Conservation (phyloP, 169 alveolate species). For the Cryptosporidium sp. region DNA sequence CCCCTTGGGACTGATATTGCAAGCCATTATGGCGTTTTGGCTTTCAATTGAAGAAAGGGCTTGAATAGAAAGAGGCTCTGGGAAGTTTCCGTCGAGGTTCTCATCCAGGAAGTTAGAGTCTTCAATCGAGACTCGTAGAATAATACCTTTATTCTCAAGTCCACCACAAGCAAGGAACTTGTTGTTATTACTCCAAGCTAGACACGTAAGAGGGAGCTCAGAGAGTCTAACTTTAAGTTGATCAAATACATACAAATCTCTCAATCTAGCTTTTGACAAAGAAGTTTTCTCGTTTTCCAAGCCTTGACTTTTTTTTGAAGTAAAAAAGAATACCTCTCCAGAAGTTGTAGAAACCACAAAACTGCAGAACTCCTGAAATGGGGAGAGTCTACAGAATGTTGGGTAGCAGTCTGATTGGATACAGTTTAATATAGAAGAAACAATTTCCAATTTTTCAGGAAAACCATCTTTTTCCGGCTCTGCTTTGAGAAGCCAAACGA, state of each 20-base stretch:
- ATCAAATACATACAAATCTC: slow-evolving; percentile 8
- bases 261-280: neutral
- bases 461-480: neutral
- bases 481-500: slow-evolving; percentile 45
- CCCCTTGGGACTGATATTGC: slow-evolving; percentile 44
- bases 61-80: slow-evolving; percentile 1
- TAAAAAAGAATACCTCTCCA: slow-evolving; percentile 49
- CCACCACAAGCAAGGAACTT: slow-evolving; percentile 38
- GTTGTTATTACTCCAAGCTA: slow-evolving; percentile 24
- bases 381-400: slow-evolving; percentile 16
- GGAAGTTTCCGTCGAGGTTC: neutral
- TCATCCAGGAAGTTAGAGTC: neutral
- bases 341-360: slow-evolving; percentile 52
- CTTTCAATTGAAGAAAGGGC: slow-evolving; percentile 3
- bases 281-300: neutral
- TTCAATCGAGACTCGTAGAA: slow-evolving; percentile 13
- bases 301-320: neutral
- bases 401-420: slow-evolving; percentile 53
- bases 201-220: slow-evolving; percentile 53
- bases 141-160: slow-evolving; percentile 44
- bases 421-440: slow-evolving; percentile 1
- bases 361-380: slow-evolving; percentile 7
- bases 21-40: slow-evolving; percentile 34
- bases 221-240: slow-evolving; percentile 55
- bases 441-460: neutral